A percentile compares a stretch with the other conserved stretches of the same genome.
Evolutionary conservation across 2,329 filamentous ascomycete species (phyloP).

Genomic region (Xylariaceae sp.): DNA sequence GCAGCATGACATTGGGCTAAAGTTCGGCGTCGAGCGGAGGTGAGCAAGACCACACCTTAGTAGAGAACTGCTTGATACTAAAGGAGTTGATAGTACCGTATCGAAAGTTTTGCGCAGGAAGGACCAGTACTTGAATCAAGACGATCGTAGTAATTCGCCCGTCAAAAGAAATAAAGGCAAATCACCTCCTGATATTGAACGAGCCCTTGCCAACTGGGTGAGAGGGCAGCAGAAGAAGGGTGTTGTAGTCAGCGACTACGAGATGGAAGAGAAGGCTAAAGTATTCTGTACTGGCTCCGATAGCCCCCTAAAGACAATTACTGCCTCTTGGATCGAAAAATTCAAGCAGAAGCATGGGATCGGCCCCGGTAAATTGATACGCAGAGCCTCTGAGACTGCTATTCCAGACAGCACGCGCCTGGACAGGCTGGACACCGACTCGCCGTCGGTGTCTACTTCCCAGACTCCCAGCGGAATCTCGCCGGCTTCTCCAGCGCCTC

Average conservation of each 20-base stretch:
- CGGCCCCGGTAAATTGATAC: constrained; percentile 54
- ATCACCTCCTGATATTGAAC: constrained; percentile 83
- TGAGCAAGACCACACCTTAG: constrained; percentile 51
- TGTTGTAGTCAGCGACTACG: constrained; percentile 74
- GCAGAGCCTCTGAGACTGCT: constrained; percentile 70
- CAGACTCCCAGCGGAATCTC: constrained; percentile 72
- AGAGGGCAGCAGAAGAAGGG: constrained; percentile 81
- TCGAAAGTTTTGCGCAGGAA: constrained; percentile 95
- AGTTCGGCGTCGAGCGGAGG: constrained; percentile 98
- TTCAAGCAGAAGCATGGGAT: constrained; percentile 88
- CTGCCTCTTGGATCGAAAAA: constrained; percentile 84
- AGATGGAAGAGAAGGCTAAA: constrained; percentile 82
- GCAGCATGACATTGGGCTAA: constrained; percentile 93
- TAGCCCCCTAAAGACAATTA: constrained; percentile 72
- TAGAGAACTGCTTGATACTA: constrained; percentile 32
- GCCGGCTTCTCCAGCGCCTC: constrained; percentile 71
- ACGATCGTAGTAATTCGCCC: constrained; percentile 79
- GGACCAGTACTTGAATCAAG: constrained; percentile 88
- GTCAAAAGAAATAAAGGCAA: constrained; percentile 85
- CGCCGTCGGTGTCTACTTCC: constrained; percentile 59
- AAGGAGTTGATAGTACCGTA: constrained; percentile 74
- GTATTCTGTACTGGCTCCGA: constrained; percentile 80
- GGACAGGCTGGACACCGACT: constrained; percentile 58
- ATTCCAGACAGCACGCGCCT: constrained; percentile 70
- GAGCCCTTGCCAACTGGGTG: constrained; percentile 86